Conservation (phyloP, 139 green algal species). For the Raphidocelis subcapitata region DNA sequence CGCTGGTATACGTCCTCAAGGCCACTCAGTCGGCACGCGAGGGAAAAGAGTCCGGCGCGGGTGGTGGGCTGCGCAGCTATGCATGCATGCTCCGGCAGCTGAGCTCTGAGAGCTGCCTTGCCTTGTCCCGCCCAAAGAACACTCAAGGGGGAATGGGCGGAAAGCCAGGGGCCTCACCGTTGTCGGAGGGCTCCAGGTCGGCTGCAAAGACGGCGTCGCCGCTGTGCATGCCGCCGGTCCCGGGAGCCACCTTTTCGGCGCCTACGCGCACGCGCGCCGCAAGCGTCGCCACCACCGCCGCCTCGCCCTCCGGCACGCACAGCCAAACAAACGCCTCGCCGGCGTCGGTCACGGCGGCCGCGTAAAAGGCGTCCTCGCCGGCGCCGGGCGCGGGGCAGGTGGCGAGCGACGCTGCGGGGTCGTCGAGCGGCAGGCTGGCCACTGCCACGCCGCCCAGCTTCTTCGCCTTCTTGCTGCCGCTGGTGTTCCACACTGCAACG, state of each 20-base stretch:
- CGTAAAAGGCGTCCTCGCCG: slow-evolving; percentile 28
- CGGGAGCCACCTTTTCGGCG: not conserved
- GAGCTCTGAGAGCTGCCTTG: not conserved
- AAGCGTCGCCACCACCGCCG: slow-evolving; percentile 22
- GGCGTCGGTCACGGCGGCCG: slow-evolving; percentile 45
- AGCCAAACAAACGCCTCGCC: slow-evolving; percentile 60
- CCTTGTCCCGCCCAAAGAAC: too few species aligned
- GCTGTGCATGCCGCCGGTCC: not conserved
- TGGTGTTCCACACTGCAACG: slow-evolving; percentile 57
- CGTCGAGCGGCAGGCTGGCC: slow-evolving; percentile 40
- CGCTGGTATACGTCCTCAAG: not conserved
- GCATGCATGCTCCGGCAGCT: not conserved
- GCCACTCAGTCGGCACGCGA: too few species aligned
- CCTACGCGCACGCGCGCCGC: slow-evolving; percentile 36
- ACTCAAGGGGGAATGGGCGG: too few species aligned
- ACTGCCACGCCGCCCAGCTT: slow-evolving; percentile 26
- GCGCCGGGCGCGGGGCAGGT: not conserved
- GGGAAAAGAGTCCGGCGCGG: too few species aligned
- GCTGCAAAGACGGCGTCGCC: slow-evolving; percentile 32
- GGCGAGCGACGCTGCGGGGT: slow-evolving; percentile 39
- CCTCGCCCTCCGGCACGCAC: slow-evolving; percentile 11
- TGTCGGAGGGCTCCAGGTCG: slow-evolving; percentile 13
- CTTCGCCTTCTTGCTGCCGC: slow-evolving; percentile 27
- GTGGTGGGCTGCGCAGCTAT: not conserved
- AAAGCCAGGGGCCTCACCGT: slow-evolving; percentile 9